Evolutionary conservation across 108 stramenopile species (phyloP).

Genomic region (Mediolabrus comicus): DNA sequence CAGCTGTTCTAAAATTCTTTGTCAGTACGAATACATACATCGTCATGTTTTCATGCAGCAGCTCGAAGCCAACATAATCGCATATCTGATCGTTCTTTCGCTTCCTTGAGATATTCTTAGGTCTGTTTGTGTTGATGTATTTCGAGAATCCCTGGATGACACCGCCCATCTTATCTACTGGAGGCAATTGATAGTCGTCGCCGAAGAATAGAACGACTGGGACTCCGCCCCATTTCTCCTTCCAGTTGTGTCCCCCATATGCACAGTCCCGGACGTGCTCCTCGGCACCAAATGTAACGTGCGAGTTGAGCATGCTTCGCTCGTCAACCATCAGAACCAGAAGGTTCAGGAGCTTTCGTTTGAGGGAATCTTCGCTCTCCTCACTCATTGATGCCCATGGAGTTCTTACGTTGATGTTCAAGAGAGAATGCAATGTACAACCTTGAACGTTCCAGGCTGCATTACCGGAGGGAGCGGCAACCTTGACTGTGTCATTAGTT

Average conservation of each 20-base stretch:
- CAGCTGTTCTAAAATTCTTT: background rate
- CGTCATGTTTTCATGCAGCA: background rate
- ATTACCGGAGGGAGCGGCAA: background rate
- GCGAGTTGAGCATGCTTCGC: conserved; percentile 3
- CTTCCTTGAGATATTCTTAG: background rate
- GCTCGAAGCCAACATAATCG: background rate
- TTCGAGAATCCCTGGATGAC: conserved; percentile 5
- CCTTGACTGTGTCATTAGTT: background rate
- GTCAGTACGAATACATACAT: background rate
- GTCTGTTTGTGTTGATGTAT: background rate
- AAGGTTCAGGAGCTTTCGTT: background rate
- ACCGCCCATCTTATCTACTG: background rate
- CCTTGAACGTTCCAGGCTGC: background rate
- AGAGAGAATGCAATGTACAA: background rate
- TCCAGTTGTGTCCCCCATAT: background rate
- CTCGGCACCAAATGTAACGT: background rate
- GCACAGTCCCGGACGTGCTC: background rate
- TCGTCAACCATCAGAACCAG: conserved; percentile 11
- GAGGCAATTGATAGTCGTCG: conserved; percentile 6
- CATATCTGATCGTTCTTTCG: background rate
- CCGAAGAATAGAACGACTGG: conserved; percentile 5
- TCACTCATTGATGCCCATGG: background rate
- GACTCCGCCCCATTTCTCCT: conserved; percentile 3
- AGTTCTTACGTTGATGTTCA: background rate
- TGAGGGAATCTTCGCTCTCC: background rate